phyloP scores from a whole-genome alignment of 2,329 filamentous ascomycete species.

The Trichoderma breve region DNA sequence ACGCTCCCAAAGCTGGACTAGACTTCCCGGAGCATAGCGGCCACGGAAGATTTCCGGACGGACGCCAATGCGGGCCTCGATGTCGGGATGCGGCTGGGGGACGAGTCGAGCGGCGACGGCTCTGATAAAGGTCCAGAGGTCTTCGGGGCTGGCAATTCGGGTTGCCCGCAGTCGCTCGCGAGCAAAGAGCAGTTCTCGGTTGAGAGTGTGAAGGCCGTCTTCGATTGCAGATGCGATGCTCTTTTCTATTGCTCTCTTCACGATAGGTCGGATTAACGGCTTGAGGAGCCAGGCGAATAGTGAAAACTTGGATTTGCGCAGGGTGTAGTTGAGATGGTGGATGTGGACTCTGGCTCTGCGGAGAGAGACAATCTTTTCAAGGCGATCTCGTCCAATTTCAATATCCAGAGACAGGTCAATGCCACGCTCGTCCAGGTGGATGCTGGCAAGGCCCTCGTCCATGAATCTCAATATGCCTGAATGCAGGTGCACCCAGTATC shows the following conservation, averaged over 20 bases:
- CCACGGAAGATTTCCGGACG: slow-evolving; percentile 66
- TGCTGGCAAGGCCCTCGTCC: slow-evolving; percentile 82
- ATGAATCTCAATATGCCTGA: slow-evolving; percentile 70
- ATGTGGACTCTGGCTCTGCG: slow-evolving; percentile 75
- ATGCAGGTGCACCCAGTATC: slow-evolving; percentile 84
- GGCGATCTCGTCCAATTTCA: slow-evolving; percentile 71
- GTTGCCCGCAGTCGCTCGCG: slow-evolving; percentile 83
- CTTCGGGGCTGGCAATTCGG: slow-evolving; percentile 73
- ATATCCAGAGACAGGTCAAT: slow-evolving; percentile 84
- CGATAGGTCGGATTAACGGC: slow-evolving; percentile 75
- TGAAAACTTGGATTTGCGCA: slow-evolving; percentile 72
- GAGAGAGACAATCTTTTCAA: slow-evolving; percentile 80
- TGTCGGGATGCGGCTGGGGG: slow-evolving; percentile 70
- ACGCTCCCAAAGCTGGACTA: slow-evolving; percentile 87
- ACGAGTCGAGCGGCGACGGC: slow-evolving; percentile 75
- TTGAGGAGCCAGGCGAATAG: slow-evolving; percentile 81
- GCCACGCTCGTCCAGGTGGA: slow-evolving; percentile 81
- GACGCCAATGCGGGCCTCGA: slow-evolving; percentile 72
- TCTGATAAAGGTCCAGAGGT: slow-evolving; percentile 77
- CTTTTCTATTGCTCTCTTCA: slow-evolving; percentile 75
- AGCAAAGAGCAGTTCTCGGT: slow-evolving; percentile 83
- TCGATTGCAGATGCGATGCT: slow-evolving; percentile 72
- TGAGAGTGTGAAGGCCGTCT: slow-evolving; percentile 67
- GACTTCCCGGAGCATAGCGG: slow-evolving; percentile 82
- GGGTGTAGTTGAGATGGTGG: slow-evolving; percentile 79